Percentiles rank a stretch among this genome's conserved stretches.
Conservation (phyloP, 495 filamentous ascomycete genomes). For the Aspergillus ostianus region DNA sequence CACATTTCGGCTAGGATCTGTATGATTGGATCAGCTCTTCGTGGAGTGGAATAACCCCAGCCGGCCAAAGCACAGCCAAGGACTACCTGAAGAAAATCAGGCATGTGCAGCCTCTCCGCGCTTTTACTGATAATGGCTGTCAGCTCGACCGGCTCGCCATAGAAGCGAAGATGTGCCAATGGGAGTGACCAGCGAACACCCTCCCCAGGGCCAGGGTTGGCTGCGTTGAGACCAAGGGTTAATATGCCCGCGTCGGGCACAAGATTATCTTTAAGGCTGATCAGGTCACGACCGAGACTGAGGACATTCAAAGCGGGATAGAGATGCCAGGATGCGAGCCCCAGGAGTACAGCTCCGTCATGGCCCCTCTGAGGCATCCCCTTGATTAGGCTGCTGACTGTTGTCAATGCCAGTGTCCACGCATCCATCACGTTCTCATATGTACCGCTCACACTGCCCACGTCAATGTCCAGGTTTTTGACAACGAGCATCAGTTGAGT, state of each 20-base stretch:
- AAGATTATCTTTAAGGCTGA: background rate
- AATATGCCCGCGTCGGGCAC: background rate
- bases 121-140: background rate
- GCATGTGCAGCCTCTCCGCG: background rate
- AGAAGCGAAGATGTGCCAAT: constrained; percentile 2
- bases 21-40: background rate
- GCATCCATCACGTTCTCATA: constrained; percentile 12
- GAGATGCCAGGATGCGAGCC: constrained; percentile 14
- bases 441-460: background rate
- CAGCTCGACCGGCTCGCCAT: constrained; percentile 3
- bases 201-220: background rate
- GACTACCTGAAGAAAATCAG: constrained; percentile 2
- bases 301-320: constrained; percentile 7
- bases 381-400: constrained; percentile 8
- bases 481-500: constrained; percentile 11
- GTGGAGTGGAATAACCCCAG: background rate
- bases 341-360: constrained; percentile 10
- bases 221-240: constrained; percentile 1
- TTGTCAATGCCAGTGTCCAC: constrained; percentile 6
- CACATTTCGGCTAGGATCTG: constrained; percentile 2
- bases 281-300: background rate
- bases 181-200: constrained; percentile 6
- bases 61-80: constrained; percentile 3
- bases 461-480: constrained; percentile 11
- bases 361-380: constrained; percentile 10